A percentile compares a stretch with the other conserved stretches of the same genome.
These are phyloP conservation scores for Angophora floribunda DNA, from an alignment of 345 rosid genomes.

Conservation along the genomic window DNA sequence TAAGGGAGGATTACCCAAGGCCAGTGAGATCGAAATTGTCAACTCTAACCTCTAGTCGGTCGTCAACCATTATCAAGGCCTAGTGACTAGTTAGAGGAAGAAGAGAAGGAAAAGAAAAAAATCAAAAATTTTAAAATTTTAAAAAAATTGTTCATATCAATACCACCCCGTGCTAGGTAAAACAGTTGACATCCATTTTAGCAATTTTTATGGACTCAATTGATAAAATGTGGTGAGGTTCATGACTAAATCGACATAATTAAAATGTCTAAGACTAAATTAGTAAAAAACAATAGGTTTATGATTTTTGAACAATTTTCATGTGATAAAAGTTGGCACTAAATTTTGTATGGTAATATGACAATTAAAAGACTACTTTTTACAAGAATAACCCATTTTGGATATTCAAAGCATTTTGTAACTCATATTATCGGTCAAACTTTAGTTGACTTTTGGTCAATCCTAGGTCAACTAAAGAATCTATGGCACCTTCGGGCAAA, in stretches of 20 bases:
- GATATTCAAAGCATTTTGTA: background rate
- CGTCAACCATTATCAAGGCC: background rate
- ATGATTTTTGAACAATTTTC: too few relatives aligned
- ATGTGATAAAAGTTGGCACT: fast-evolving
- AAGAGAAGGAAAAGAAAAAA: too few relatives aligned
- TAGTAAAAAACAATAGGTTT: fast-evolving
- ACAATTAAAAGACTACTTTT: background rate
- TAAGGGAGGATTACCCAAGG: background rate
- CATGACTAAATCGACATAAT: fast-evolving
- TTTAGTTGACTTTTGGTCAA: background rate
- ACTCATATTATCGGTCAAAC: background rate
- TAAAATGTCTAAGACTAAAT: fast-evolving
- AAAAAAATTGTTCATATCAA: too few relatives aligned
- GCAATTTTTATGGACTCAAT: too few relatives aligned
- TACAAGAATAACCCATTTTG: background rate
- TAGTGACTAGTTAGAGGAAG: fast-evolving
- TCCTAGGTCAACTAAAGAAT: background rate
- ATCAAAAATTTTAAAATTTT: fast-evolving
- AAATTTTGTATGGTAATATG: background rate
- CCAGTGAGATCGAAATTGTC: too few relatives aligned
- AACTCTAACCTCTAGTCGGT: background rate
- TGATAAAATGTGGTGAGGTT: fast-evolving
- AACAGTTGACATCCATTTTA: fast-evolving
- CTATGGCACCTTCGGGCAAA: background rate
- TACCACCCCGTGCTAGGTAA: fast-evolving